Evolutionary conservation across 2,329 filamentous ascomycete genomes (phyloP), one percentile per base, ranked within the genome.

Genomic region (Claviceps humidiphila): DNA sequence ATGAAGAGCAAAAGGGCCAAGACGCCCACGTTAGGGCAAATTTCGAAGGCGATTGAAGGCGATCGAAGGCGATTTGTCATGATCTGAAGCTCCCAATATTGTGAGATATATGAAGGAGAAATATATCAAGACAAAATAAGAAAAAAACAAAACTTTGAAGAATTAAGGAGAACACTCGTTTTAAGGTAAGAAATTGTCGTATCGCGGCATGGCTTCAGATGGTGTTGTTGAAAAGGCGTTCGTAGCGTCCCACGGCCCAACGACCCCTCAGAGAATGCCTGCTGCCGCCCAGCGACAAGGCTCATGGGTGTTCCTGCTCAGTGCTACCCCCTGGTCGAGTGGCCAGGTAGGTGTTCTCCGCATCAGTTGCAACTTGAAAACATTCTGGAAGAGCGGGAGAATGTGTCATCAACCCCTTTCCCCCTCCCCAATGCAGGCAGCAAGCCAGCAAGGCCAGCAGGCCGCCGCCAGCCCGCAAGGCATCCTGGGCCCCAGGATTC

Each of bases 401-500:
- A 50, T 47, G 50, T 42, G 26, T 47, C 39, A 37, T 44, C 42
- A 40, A 52, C 26, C n/a, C 17, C 42, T 34, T 34, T 34, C 30
- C 9, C 30, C 8, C 30, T 34, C 8, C 30, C 30, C 30, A 30
- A 30, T 30, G 26, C 26, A 30, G 26, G 8, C 26, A 30, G 26
- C 26, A 30, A 30, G 7, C 26, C 22, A 22, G 22, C 40, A 42
- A 30, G 24, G 4, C 24, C 24, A 24, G 24, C 24, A 24, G 24
- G 24, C 24, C 24, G 24, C 39, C 16, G 5, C 42, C 46, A 22
- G 24, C 30, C 48, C 22, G 26, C 48, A 17, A 50, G 37, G 47
- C 51, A 47, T 47, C 45, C 39, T 38, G 53, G 53, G 46, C 41
- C 50, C 53, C 37, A 46, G 53, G 53, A 43, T 42, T 34, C 51